phyloP scores from a whole-genome alignment of 371 early-diverging fungal genomes.

The Syncephalastrum contaminatum region DNA sequence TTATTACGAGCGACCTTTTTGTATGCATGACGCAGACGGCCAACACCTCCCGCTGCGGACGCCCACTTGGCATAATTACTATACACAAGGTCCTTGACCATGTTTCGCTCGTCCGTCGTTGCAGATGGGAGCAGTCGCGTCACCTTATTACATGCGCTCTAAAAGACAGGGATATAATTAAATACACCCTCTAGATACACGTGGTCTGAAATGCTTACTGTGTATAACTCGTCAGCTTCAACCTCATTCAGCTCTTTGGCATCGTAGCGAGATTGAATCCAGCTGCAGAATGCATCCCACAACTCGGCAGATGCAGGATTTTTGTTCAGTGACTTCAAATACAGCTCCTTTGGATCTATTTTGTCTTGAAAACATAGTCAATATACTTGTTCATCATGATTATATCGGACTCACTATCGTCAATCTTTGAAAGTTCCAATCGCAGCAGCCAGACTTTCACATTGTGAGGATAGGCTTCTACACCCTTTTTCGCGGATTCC shows the following conservation, averaged over 20 bases:
- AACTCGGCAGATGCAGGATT: conserved; percentile 6
- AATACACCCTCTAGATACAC: conserved; percentile 19
- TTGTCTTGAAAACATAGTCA: too few species aligned
- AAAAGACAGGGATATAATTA: conserved; percentile 19
- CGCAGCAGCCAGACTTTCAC: too few species aligned
- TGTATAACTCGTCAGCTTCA: conserved; percentile 33
- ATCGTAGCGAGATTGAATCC: not conserved
- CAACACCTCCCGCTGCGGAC: conserved; percentile 45
- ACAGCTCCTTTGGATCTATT: too few species aligned
- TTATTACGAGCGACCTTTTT: conserved; percentile 50
- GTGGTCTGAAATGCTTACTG: conserved; percentile 13
- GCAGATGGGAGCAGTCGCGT: conserved; percentile 50
- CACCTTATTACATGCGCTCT: conserved; percentile 44
- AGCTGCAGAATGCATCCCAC: too few species aligned
- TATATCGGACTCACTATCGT: too few species aligned
- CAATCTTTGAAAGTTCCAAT: too few species aligned
- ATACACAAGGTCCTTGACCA: conserved; percentile 45
- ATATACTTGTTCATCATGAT: too few species aligned
- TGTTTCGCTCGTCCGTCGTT: conserved; percentile 42
- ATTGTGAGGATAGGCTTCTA: too few species aligned
- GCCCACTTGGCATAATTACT: conserved; percentile 51
- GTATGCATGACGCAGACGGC: conserved; percentile 50
- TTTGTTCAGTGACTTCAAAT: not conserved
- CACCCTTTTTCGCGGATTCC: too few species aligned
- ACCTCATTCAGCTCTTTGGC: conserved; percentile 1